phyloP scores from a whole-genome alignment of 2,329 filamentous ascomycete genomes.

The Monilinia laxa region DNA sequence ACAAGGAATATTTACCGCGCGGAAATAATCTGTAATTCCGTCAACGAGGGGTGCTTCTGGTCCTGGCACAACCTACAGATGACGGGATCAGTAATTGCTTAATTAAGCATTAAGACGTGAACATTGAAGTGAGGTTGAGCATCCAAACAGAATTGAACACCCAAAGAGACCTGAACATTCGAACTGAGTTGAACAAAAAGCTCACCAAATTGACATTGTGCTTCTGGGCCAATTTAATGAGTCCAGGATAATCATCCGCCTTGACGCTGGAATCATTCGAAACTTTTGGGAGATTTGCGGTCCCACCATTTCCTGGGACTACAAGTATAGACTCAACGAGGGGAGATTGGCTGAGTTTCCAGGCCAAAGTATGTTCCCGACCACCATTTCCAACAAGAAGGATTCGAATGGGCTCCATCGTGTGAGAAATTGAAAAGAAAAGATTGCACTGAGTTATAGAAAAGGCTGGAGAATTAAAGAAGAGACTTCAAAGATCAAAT shows the following conservation, averaged over 20 bases:
- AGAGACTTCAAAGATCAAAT: conserved; percentile 10
- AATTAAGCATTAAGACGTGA: too few species aligned
- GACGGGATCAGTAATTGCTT: not conserved
- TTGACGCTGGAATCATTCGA: conserved; percentile 67
- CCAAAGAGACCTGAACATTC: not conserved
- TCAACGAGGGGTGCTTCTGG: conserved; percentile 93
- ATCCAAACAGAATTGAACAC: not conserved
- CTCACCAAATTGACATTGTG: conserved; percentile 66
- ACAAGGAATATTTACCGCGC: conserved; percentile 39
- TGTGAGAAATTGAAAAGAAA: not conserved
- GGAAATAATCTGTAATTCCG: conserved; percentile 83
- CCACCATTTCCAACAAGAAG: conserved; percentile 92
- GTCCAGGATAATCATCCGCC: conserved; percentile 70
- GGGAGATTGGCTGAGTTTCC: conserved; percentile 85
- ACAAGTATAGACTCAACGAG: conserved; percentile 72
- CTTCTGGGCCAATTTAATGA: conserved; percentile 72
- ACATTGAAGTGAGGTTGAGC: not conserved
- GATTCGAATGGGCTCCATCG: conserved; percentile 50
- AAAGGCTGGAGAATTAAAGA: not conserved
- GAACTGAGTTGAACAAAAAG: not conserved
- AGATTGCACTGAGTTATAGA: not conserved
- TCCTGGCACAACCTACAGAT: conserved; percentile 67
- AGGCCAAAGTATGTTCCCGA: conserved; percentile 89
- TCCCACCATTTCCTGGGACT: conserved; percentile 84
- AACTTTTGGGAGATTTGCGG: conserved; percentile 66